Evolutionary conservation across 2,329 filamentous ascomycete species (phyloP), one percentile per base, ranked within the genome.

Genomic region (Pseudogymnoascus sp.): DNA sequence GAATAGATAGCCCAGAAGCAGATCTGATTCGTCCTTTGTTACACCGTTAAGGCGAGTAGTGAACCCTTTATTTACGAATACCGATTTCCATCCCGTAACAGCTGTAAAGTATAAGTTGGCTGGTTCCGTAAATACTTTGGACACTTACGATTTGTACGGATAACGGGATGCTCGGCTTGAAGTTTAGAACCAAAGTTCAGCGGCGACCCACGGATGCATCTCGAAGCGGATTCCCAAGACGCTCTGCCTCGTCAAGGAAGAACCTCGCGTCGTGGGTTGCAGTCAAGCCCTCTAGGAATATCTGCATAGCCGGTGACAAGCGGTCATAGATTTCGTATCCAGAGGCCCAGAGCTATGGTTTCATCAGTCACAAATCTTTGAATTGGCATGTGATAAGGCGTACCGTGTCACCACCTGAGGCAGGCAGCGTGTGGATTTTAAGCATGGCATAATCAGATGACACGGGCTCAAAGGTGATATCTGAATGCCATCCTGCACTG

Each of bases 131-230:
- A 47, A 36, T 2, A 26, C 1, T 39, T 1, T 23, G n/a, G 11
- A 8, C 1, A 69, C 71, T 64, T 62, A 65, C 76, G 84, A 68
- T 87, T 86, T 4, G 83, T 86, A 2, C 84, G 78, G 45, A 86
- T 75, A 2, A 85, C 73, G 1, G 83, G 83, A 68, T 79, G 77
- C 4, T 74, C 60, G 3, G 64, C 66, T 62, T 62, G 18, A 10
- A 87, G 76, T 23, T 78, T 76, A 3, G 74, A 73, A 45, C 84
- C 84, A 18, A 81, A 75, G 67, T 87, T 87, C 64, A 84, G 75
- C 0, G 83, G 83, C 0, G 81, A 81, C 1, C 85, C 85, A 6
- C 82, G 76, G 62, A 77, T 68, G 3, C 71, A 63, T 71, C 68
- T 29, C 70, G 67, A 26, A 73, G 60, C 0, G 72, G 69, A 54